These are phyloP conservation scores for Imleria badia DNA, from an alignment of 768 basidiomycete genomes.

Conservation along the genomic window DNA sequence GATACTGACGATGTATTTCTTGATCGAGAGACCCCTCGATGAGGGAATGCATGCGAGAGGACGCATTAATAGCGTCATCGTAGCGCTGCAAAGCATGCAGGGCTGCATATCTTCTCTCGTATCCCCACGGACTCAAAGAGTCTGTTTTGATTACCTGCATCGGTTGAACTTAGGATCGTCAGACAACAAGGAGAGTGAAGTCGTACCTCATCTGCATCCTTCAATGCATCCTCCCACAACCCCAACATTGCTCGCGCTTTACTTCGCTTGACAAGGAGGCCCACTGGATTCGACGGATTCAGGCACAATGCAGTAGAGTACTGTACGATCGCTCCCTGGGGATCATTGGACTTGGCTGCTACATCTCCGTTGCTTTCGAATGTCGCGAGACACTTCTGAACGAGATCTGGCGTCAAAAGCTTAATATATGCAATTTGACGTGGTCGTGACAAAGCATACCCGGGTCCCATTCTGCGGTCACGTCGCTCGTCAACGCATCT, in stretches of 20 bases:
- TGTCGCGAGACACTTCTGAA: too few relatives aligned
- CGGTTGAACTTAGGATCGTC: too few relatives aligned
- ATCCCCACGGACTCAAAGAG: neutral
- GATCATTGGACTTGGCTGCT: neutral
- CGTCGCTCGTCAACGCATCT: neutral
- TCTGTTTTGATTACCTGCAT: neutral
- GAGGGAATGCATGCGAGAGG: constrained; percentile 2
- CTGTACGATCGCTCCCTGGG: neutral
- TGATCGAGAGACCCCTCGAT: neutral
- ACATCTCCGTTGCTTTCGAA: neutral
- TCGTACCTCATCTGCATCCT: constrained; percentile 10
- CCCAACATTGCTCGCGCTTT: neutral
- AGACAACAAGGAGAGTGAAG: neutral
- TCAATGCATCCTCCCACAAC: constrained; percentile 9
- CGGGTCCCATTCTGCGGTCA: neutral
- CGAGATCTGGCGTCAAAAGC: neutral
- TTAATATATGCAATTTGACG: too few relatives aligned
- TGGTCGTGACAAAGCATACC: too few relatives aligned
- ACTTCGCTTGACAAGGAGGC: constrained; percentile 11
- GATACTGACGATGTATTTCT: neutral
- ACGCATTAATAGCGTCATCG: neutral
- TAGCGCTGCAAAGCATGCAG: neutral
- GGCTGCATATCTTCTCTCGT: constrained; percentile 1
- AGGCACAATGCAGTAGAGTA: constrained; percentile 6
- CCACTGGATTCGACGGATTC: neutral